These are phyloP conservation scores for Neoboletus brunneissimus DNA, from an alignment of 768 basidiomycete genomes.

Conservation along the genomic window DNA sequence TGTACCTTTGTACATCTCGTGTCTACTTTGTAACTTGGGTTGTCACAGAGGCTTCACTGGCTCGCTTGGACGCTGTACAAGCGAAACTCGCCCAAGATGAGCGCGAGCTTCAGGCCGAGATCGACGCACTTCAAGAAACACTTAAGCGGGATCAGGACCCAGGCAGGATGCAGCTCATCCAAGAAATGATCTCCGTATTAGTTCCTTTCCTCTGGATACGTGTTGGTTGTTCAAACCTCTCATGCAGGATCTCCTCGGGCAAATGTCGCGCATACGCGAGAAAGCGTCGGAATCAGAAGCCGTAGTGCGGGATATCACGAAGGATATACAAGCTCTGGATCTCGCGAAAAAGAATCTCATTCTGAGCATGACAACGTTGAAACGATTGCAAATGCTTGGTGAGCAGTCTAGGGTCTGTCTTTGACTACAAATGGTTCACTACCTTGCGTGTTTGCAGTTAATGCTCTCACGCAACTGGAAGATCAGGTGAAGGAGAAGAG, in stretches of 20 bases:
- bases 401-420: conserved; percentile 24
- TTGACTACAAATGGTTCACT: not conserved
- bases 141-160: conserved; percentile 79
- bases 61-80: conserved; percentile 69
- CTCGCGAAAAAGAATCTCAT: conserved; percentile 92
- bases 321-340: conserved; percentile 94
- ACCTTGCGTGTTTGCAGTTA: conserved; percentile 48
- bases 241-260: conserved; percentile 81
- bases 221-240: conserved; percentile 5
- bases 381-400: conserved; percentile 94
- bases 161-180: conserved; percentile 85
- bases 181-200: conserved; percentile 92
- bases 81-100: conserved; percentile 67
- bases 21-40: not conserved
- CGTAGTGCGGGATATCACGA: conserved; percentile 91
- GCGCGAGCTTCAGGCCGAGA: conserved; percentile 65
- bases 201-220: not conserved
- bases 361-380: conserved; percentile 83
- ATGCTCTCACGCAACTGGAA: conserved; percentile 78
- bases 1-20: conserved; percentile 19
- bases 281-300: conserved; percentile 97
- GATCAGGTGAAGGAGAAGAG: conserved; percentile 72
- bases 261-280: conserved; percentile 94
- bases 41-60: conserved; percentile 67
- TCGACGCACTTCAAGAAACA: conserved; percentile 63